These are phyloP conservation scores for Chytriomyces confervae DNA, from an alignment of 192 early-diverging fungal species.

Conservation along the genomic window DNA sequence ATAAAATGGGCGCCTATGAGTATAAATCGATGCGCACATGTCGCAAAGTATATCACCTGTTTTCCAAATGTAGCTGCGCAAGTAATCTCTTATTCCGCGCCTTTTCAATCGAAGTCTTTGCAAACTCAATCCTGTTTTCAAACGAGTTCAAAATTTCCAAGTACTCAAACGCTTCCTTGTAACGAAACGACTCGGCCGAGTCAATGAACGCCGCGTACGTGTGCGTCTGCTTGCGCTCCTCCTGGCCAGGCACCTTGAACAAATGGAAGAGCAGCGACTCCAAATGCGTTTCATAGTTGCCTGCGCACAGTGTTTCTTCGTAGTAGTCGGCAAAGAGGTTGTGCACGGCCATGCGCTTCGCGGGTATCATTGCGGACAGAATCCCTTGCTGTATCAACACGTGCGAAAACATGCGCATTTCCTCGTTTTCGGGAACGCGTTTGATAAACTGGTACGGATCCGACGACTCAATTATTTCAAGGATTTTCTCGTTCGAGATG, in stretches of 20 bases:
- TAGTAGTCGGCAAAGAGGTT: neutral
- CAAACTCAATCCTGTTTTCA: neutral
- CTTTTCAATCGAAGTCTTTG: neutral
- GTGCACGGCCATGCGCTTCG: conserved; percentile 1
- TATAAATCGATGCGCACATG: no score
- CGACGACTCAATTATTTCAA: neutral
- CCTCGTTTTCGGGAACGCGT: neutral
- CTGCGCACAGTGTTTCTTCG: neutral
- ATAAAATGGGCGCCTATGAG: no score
- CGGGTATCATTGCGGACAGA: neutral
- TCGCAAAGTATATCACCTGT: no score
- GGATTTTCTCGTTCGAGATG: neutral
- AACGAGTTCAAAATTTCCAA: neutral
- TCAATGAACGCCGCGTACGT: conserved; percentile 7
- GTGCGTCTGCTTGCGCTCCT: conserved; percentile 18
- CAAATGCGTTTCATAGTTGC: neutral
- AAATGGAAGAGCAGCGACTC: conserved; percentile 12
- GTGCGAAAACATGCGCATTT: conserved; percentile 6
- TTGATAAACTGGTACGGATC: neutral
- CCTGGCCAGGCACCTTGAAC: neutral
- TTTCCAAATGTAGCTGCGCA: neutral
- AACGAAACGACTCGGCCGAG: conserved; percentile 9
- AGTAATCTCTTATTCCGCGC: neutral
- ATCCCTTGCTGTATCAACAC: conserved; percentile 27
- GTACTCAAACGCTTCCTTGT: neutral